Base-by-base conservation (phyloP, 1,284 basidiomycete genomes). In the Boletus holoroseus region DNA sequence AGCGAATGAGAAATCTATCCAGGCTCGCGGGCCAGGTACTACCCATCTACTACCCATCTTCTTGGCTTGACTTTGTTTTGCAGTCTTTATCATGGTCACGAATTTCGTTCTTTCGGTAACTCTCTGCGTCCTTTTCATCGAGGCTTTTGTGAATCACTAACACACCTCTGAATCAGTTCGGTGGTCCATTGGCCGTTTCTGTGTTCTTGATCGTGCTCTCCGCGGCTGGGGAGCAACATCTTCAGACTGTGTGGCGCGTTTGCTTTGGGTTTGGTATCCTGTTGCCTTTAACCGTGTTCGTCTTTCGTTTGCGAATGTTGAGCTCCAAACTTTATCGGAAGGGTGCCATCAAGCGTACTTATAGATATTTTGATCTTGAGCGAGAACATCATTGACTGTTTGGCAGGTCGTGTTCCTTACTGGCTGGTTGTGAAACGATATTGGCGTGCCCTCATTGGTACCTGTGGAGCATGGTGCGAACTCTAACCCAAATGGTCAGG, bases 181-280 rank as follows among this genome's bases (percentile, higher is more conserved):
- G 85, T 36, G 82, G 82, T 0, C 84, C 86, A 7, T 69, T 91
- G 50, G 83, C 86, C 3, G 79, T 82, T 49, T 77, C 77, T 4
- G 74, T 88, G 24, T 90, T 88, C 68, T 67, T 90, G 36, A 83
- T 91, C 57, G 83, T 86, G 28, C 72, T 90, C 26, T 80, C 76
- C 5, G 81, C 80, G 35, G 80, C 81, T 9, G 85, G 85, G 15
- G 74, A 79, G 55, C 65, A 79, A 43, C 80, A 85, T 60, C 74
- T 90, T 7, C 65, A 76, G 26, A 87, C 83, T 8, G 82, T 88
- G 42, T 91, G 88, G 88, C 76, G 88, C 20, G 78, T 85, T 46
- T 83, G 81, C 61, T 88, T 88, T 60, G 87, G 84, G 3, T 73
- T 91, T 45, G 84, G 85, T 16, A 78, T 85, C 28, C 37, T 86